phyloP scores from a whole-genome alignment of 257 asterid species.

The Oldenlandia corymbosa region DNA sequence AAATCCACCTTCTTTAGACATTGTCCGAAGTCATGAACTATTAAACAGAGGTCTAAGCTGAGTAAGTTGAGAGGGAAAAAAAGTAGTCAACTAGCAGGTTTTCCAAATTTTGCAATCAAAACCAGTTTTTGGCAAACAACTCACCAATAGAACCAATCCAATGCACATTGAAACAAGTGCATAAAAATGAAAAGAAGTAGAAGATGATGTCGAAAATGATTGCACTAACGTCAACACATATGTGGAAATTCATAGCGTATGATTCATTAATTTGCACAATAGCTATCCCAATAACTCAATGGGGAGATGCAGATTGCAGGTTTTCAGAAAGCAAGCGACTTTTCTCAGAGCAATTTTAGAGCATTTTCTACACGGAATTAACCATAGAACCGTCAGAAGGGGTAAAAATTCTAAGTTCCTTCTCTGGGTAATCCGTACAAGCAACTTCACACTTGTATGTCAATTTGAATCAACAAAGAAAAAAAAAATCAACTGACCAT shows the following conservation, averaged over 20 bases:
- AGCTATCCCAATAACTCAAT: neutral
- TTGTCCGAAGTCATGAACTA: neutral
- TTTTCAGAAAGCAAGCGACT: neutral
- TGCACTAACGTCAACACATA: neutral
- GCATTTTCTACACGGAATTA: neutral
- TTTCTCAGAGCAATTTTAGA: neutral
- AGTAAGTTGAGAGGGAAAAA: neutral
- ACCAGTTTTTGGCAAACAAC: neutral
- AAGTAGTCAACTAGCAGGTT: neutral
- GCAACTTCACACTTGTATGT: neutral
- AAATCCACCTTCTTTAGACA: neutral
- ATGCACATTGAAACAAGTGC: neutral
- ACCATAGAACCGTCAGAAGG: neutral
- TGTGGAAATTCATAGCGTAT: neutral
- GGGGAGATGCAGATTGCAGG: neutral
- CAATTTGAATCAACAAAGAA: neutral
- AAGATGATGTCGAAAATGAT: neutral
- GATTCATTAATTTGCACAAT: neutral
- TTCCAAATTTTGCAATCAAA: neutral
- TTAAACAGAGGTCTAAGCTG: neutral
- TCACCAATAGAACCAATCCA: neutral
- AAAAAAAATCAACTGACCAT: slow-evolving; percentile 1
- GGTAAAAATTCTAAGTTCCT: neutral
- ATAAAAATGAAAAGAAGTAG: neutral
- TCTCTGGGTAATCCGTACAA: neutral